These are phyloP conservation scores for Aspergillus sclerotiicarbonarius DNA, from an alignment of 495 filamentous ascomycete species.

Conservation along the genomic window DNA sequence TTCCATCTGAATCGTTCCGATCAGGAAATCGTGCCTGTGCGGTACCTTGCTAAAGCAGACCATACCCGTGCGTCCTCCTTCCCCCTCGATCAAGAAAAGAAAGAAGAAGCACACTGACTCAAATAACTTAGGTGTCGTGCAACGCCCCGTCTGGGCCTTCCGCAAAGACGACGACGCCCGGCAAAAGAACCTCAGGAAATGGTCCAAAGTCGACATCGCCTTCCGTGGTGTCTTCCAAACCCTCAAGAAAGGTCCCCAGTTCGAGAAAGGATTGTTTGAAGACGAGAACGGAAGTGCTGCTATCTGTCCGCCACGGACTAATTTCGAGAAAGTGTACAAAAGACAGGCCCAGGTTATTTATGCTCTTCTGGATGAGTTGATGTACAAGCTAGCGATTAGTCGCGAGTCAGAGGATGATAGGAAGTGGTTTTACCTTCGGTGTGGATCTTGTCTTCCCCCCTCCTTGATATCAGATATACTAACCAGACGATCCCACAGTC, in stretches of 20 bases:
- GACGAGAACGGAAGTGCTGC: slow-evolving; percentile 10
- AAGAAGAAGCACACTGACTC: neutral
- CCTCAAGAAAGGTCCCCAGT: slow-evolving; percentile 26
- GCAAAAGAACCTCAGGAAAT: slow-evolving; percentile 19
- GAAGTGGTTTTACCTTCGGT: slow-evolving; percentile 22
- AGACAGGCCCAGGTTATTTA: slow-evolving; percentile 29
- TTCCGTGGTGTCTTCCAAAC: slow-evolving; percentile 31
- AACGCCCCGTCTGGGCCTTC: slow-evolving; percentile 30
- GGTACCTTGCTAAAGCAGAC: slow-evolving; percentile 23
- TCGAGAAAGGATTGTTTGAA: slow-evolving; percentile 23
- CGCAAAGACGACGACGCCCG: slow-evolving; percentile 21
- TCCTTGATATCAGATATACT: neutral
- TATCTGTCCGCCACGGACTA: neutral
- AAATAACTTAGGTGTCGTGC: slow-evolving; percentile 16
- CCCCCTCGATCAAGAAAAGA: neutral
- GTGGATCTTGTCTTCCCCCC: slow-evolving; percentile 1
- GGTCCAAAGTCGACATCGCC: slow-evolving; percentile 30
- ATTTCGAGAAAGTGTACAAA: slow-evolving; percentile 10
- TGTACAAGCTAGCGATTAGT: slow-evolving; percentile 17
- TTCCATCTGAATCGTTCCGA: slow-evolving; percentile 22
- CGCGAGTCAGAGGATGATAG: slow-evolving; percentile 13
- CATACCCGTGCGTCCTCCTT: slow-evolving; percentile 18
- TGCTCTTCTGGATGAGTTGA: slow-evolving; percentile 31
- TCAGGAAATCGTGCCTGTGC: slow-evolving; percentile 24
- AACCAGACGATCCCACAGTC: slow-evolving; percentile 10